These are phyloP conservation scores for Talaromyces islandicus DNA, from an alignment of 2,329 filamentous ascomycete species.

Conservation along the genomic window DNA sequence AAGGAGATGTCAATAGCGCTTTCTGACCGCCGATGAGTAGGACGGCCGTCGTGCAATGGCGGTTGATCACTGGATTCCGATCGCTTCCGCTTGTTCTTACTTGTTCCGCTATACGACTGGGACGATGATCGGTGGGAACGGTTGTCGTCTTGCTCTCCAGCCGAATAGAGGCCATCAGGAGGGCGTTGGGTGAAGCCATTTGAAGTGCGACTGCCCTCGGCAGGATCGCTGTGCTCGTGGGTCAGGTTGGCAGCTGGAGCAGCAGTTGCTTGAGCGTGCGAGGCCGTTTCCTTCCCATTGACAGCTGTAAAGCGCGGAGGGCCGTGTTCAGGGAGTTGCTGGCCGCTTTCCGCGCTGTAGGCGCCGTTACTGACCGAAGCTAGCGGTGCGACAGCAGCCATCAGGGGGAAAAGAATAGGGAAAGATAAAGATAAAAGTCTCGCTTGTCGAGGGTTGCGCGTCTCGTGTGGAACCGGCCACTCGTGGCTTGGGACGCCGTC, in stretches of 20 bases:
- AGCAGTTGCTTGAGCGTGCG: not conserved
- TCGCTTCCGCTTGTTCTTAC: slow-evolving; percentile 61
- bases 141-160: slow-evolving; percentile 19
- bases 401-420: slow-evolving; percentile 14
- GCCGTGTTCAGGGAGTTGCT: slow-evolving; percentile 34
- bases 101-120: slow-evolving; percentile 14
- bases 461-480: not conserved
- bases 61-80: slow-evolving; percentile 55
- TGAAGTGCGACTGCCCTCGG: slow-evolving; percentile 14
- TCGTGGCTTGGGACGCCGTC: not conserved
- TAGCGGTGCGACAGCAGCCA: slow-evolving; percentile 30
- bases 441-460: not conserved
- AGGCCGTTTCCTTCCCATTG: slow-evolving; percentile 32
- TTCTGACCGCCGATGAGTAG: slow-evolving; percentile 33
- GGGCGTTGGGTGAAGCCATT: slow-evolving; percentile 36
- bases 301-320: slow-evolving; percentile 42
- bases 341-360: slow-evolving; percentile 26
- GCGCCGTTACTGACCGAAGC: slow-evolving; percentile 26
- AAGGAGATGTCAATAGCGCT: slow-evolving; percentile 22
- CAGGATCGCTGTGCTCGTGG: slow-evolving; percentile 14
- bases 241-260: slow-evolving; percentile 13
- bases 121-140: slow-evolving; percentile 21
- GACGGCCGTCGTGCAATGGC: slow-evolving; percentile 27
- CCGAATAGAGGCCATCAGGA: slow-evolving; percentile 42
- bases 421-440: too few species aligned